Percentiles rank a stretch among this genome's conserved stretches.
These are phyloP conservation scores for Yarrowia divulgata DNA, from an alignment of 805 yeast species.

Conservation along the genomic window DNA sequence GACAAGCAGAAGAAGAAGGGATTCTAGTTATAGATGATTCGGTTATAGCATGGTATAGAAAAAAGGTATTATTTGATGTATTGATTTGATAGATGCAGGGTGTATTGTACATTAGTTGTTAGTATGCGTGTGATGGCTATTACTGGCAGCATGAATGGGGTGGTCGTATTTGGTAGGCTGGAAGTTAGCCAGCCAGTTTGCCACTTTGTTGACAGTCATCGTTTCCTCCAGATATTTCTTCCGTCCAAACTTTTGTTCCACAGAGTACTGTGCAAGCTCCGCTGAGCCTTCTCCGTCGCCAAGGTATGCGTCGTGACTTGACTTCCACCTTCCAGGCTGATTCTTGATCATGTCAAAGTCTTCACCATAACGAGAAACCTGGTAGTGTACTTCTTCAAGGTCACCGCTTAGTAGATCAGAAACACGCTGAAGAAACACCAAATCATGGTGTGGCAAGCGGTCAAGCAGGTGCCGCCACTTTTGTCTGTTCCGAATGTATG, in stretches of 20 bases:
- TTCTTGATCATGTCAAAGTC: background rate
- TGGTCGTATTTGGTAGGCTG: background rate
- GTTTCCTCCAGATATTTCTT: conserved; percentile 1
- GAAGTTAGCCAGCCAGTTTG: background rate
- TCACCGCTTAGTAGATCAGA: conserved; percentile 8
- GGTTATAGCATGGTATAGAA: conserved; percentile 25
- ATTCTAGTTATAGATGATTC: conserved; percentile 49
- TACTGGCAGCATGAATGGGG: background rate
- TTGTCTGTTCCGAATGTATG: background rate
- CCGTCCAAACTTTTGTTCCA: background rate
- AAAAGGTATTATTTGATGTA: conserved; percentile 25
- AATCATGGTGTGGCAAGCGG: background rate
- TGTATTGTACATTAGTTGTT: background rate
- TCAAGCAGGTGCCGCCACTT: background rate
- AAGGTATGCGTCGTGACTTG: background rate
- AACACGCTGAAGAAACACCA: background rate
- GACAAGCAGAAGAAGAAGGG: conserved; percentile 91
- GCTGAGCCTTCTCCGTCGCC: too few species aligned
- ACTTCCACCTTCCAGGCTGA: conserved; percentile 5
- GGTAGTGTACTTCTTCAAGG: background rate
- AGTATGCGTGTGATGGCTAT: background rate
- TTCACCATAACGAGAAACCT: background rate
- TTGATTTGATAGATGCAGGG: background rate
- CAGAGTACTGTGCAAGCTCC: conserved; percentile 1
- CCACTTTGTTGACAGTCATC: background rate